These are phyloP conservation scores for Arthrocladium fulminans DNA, from an alignment of 2,329 filamentous ascomycete species.

Conservation along the genomic window DNA sequence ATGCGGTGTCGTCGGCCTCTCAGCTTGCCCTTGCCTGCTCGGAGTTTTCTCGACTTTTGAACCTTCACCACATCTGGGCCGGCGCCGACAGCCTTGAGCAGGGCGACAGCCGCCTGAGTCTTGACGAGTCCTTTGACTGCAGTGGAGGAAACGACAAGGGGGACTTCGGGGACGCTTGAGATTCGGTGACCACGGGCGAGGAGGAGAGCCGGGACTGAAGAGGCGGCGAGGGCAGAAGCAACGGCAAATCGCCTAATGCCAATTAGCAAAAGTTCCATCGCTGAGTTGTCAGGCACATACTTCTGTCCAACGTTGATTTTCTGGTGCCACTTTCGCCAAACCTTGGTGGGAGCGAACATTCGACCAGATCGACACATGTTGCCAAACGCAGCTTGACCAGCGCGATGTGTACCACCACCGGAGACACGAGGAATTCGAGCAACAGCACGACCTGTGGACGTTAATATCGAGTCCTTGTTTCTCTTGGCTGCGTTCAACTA, in stretches of 20 bases:
- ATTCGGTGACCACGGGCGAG: slow-evolving; percentile 96
- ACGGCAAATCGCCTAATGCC: slow-evolving; percentile 78
- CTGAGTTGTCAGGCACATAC: slow-evolving; percentile 41
- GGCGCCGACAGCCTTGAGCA: slow-evolving; percentile 86
- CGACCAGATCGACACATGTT: slow-evolving; percentile 99
- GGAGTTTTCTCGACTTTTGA: slow-evolving; percentile 90
- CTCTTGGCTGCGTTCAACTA: slow-evolving; percentile 39
- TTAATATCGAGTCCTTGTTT: slow-evolving; percentile 10
- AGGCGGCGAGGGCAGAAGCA: slow-evolving; percentile 92
- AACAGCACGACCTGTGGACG: slow-evolving; percentile 78
- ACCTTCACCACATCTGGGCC: slow-evolving; percentile 90
- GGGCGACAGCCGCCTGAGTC: slow-evolving; percentile 76
- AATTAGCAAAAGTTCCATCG: slow-evolving; percentile 18
- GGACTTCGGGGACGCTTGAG: slow-evolving; percentile 85
- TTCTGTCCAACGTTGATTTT: slow-evolving; percentile 99
- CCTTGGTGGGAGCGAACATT: slow-evolving; percentile 99
- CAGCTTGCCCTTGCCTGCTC: slow-evolving; percentile 98
- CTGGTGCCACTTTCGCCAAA: slow-evolving; percentile 99
- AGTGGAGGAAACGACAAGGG: slow-evolving; percentile 87
- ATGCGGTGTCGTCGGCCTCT: slow-evolving; percentile 93
- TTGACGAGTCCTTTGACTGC: slow-evolving; percentile 78
- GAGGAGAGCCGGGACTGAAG: slow-evolving; percentile 87
- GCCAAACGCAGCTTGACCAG: slow-evolving; percentile 99
- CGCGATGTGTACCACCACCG: slow-evolving; percentile 99
- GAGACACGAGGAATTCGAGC: slow-evolving; percentile 99